These are phyloP conservation scores for Cerrena zonata DNA, from an alignment of 1,284 basidiomycete species.

Conservation along the genomic window DNA sequence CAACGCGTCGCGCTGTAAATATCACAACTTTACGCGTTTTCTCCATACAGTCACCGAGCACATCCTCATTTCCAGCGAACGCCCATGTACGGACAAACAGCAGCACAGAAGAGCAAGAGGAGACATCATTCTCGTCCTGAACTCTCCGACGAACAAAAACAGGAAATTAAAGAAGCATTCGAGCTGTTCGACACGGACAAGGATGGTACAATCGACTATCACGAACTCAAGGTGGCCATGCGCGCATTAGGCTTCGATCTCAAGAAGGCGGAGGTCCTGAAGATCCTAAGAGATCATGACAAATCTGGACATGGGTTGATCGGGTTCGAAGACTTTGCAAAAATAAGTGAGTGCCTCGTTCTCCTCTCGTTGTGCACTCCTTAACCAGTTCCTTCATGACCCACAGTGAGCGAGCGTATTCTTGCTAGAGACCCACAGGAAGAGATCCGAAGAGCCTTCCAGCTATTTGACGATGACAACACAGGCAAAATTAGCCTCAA, in stretches of 20 bases:
- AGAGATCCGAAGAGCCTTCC: constrained; percentile 91
- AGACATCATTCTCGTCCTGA: constrained; percentile 69
- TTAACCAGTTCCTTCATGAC: not conserved
- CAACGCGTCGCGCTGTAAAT: constrained; percentile 1
- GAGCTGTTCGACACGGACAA: constrained; percentile 99
- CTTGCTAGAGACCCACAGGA: constrained; percentile 92
- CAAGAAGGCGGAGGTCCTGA: constrained; percentile 97
- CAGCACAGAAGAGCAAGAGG: constrained; percentile 68
- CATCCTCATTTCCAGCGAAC: too few relatives aligned
- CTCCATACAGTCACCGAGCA: not conserved
- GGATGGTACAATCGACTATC: constrained; percentile 94
- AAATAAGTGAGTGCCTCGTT: constrained; percentile 76
- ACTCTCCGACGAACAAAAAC: constrained; percentile 89
- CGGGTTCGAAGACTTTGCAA: constrained; percentile 91
- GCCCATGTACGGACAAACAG: constrained; percentile 72
- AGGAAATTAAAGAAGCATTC: constrained; percentile 98
- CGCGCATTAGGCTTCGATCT: constrained; percentile 94
- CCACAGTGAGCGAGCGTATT: constrained; percentile 88
- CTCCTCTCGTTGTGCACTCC: not conserved
- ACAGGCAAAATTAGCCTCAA: constrained; percentile 91
- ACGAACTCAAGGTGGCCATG: constrained; percentile 98
- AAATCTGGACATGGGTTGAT: constrained; percentile 86
- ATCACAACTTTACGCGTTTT: not conserved
- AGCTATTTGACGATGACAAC: constrained; percentile 93
- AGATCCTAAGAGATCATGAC: constrained; percentile 89